A percentile compares a stretch with the other conserved stretches of the same genome.
phyloP scores from a whole-genome alignment of 805 yeast species.

The Ogataea glucozyma region DNA sequence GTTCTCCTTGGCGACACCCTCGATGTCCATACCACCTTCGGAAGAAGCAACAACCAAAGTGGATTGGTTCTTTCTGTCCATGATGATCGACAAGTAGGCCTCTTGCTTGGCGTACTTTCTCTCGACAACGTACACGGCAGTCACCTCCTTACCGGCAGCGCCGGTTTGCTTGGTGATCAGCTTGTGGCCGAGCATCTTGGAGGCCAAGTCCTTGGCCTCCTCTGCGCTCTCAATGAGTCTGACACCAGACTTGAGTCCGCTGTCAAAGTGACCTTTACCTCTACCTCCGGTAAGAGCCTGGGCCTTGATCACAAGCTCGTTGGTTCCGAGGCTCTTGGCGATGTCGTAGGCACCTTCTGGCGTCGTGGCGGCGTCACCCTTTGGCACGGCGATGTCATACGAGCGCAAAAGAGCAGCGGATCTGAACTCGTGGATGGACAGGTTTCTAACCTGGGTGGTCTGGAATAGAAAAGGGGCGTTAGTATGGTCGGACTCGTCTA shows the following conservation, averaged over 20 bases:
- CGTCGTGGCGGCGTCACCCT: conserved; percentile 87
- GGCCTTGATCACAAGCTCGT: conserved; percentile 92
- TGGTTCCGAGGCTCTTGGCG: conserved; percentile 73
- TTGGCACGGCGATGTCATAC: conserved; percentile 89
- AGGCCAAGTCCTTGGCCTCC: conserved; percentile 84
- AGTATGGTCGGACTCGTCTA: too few relatives aligned
- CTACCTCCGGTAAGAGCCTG: conserved; percentile 99
- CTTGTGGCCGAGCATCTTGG: conserved; percentile 88
- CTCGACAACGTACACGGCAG: conserved; percentile 94
- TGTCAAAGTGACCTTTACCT: conserved; percentile 97
- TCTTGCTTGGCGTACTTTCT: conserved; percentile 92
- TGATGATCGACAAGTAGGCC: conserved; percentile 90
- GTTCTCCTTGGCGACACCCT: conserved; percentile 90
- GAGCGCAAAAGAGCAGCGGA: conserved; percentile 80
- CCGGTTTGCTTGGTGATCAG: conserved; percentile 98
- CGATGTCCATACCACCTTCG: conserved; percentile 99
- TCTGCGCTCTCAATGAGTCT: conserved; percentile 81
- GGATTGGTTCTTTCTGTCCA: conserved; percentile 89
- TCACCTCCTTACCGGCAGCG: conserved; percentile 93
- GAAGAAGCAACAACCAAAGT: conserved; percentile 95
- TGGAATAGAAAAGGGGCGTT: conserved; percentile 13
- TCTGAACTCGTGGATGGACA: conserved; percentile 94
- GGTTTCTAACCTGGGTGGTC: conserved; percentile 51
- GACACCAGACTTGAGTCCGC: conserved; percentile 96
- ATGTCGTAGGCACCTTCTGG: conserved; percentile 83